Conservation (phyloP, 2,329 filamentous ascomycete species). For the Fusarium sp. region DNA sequence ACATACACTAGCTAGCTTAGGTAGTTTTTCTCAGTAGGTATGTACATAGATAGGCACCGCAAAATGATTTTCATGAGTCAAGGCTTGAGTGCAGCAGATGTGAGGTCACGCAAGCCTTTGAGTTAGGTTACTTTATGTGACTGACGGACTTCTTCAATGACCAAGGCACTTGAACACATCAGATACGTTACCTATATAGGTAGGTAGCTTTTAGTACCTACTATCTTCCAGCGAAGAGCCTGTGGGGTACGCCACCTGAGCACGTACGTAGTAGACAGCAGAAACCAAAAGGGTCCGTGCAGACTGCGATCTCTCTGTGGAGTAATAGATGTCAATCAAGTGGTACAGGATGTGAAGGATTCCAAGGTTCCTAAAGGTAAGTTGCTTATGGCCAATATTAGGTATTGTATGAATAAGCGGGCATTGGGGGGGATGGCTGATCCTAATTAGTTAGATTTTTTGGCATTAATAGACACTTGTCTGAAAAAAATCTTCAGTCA, state of each 20-base stretch:
- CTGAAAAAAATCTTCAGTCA: too few relatives aligned
- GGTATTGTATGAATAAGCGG: too few relatives aligned
- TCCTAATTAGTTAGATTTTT: too few relatives aligned
- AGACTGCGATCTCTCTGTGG: too few relatives aligned
- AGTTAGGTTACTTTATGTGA: constrained; percentile 8
- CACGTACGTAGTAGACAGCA: constrained; percentile 31
- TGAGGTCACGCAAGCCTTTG: constrained; percentile 1
- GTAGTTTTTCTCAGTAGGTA: constrained; percentile 1
- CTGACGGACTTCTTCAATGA: constrained; percentile 18
- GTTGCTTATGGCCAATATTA: too few relatives aligned
- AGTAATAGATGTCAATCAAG: neutral
- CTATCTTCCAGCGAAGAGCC: constrained; percentile 1
- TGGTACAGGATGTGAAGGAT: too few relatives aligned
- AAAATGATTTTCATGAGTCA: constrained; percentile 8
- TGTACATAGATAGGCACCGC: neutral
- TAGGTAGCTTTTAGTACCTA: too few relatives aligned
- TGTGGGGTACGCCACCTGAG: constrained; percentile 40
- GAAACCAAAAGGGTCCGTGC: constrained; percentile 38
- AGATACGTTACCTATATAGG: neutral
- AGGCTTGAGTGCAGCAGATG: neutral
- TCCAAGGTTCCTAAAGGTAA: too few relatives aligned
- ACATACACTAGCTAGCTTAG: constrained; percentile 21
- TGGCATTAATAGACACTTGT: too few relatives aligned
- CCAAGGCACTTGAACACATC: constrained; percentile 19
- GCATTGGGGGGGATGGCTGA: too few relatives aligned